Conservation (phyloP, 371 early-diverging fungal species). For the Apophysomyces trapeziformis region DNA sequence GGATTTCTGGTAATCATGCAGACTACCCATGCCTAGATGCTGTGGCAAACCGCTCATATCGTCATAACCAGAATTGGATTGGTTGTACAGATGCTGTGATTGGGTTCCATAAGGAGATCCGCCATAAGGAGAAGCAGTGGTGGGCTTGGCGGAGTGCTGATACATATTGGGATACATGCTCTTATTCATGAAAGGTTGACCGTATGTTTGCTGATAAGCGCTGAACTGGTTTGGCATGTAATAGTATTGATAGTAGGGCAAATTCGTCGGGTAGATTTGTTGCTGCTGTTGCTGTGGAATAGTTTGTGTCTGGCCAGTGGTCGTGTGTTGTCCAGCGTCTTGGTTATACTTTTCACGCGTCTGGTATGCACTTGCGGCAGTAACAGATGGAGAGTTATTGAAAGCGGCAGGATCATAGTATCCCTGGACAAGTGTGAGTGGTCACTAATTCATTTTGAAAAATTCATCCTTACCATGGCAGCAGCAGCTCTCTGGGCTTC, state of each 20-base stretch:
- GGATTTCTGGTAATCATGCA: slow-evolving; percentile 53
- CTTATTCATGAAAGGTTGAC: slow-evolving; percentile 87
- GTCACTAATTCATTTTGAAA: slow-evolving; percentile 43
- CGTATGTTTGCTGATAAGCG: slow-evolving; percentile 74
- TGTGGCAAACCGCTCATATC: slow-evolving; percentile 47
- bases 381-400: slow-evolving; percentile 45
- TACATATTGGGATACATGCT: slow-evolving; percentile 81
- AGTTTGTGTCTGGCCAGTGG: slow-evolving; percentile 29
- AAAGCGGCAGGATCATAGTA: slow-evolving; percentile 63
- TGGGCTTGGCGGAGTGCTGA: slow-evolving; percentile 36
- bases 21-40: slow-evolving; percentile 32
- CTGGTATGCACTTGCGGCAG: slow-evolving; percentile 44
- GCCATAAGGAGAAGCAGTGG: slow-evolving; percentile 34
- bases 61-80: slow-evolving; percentile 44
- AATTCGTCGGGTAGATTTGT: slow-evolving; percentile 45
- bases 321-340: slow-evolving; percentile 28
- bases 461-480: slow-evolving; percentile 55
- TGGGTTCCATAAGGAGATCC: slow-evolving; percentile 47
- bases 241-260: slow-evolving; percentile 79
- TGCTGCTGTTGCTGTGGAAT: slow-evolving; percentile 33
- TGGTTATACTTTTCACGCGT: slow-evolving; percentile 35
- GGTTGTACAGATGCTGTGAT: slow-evolving; percentile 55
- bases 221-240: slow-evolving; percentile 77
- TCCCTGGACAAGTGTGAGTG: slow-evolving; percentile 32
- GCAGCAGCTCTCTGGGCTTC: slow-evolving; percentile 55